A percentile compares a stretch with the other conserved stretches of the same genome.
Conservation (phyloP, 163 green algal species). For the Scenedesmus sp. region DNA sequence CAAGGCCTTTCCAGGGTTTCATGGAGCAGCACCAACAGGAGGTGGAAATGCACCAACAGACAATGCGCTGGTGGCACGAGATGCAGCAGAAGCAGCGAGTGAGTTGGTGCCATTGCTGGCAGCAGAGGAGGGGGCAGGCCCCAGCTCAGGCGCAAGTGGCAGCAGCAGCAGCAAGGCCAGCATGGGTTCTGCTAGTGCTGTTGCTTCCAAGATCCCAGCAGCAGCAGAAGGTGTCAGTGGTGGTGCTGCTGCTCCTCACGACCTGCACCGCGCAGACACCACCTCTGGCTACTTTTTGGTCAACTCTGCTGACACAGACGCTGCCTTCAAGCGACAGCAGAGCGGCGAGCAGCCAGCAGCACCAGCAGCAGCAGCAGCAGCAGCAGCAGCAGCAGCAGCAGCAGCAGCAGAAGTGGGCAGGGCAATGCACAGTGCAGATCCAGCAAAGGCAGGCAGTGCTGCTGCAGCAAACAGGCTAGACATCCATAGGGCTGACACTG, state of each 20-base stretch:
- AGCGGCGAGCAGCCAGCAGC: neutral
- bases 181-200: neutral
- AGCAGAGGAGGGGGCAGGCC: neutral
- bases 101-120: neutral
- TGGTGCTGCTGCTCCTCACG: neutral
- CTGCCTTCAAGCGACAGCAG: neutral
- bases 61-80: neutral
- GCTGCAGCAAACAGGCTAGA: too few relatives aligned
- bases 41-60: neutral
- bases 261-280: neutral
- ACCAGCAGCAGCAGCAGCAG: neutral
- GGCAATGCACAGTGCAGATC: neutral
- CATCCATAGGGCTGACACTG: slow-evolving; percentile 4
- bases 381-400: neutral
- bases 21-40: too few relatives aligned
- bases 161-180: neutral
- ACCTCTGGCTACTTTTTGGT: neutral
- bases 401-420: neutral
- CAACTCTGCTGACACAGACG: neutral
- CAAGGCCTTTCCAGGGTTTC: neutral
- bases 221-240: neutral
- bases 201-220: neutral
- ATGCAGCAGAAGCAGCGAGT: neutral
- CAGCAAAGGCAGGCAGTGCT: neutral
- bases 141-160: neutral